Evolutionary conservation across 1,284 basidiomycete genomes (phyloP).

Genomic region (Inonotus obliquus): DNA sequence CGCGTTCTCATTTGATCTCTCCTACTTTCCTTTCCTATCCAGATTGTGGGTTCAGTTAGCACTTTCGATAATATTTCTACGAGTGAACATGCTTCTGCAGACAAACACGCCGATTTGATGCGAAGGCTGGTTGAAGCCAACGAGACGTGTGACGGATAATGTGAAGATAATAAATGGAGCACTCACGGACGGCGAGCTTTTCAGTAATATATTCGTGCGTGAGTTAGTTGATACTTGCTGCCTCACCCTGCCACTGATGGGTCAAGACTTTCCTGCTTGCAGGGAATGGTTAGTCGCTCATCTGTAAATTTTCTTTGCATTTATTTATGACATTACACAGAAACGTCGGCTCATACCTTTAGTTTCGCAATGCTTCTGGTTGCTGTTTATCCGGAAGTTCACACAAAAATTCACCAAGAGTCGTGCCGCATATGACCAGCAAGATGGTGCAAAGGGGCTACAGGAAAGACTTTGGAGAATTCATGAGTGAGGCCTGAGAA

Average conservation of each 20-base stretch:
- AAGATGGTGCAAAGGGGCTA: neutral
- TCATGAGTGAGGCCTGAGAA: conserved; percentile 19
- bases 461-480: conserved; percentile 25
- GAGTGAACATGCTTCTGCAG: too few species aligned
- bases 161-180: neutral
- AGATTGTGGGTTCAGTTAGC: too few species aligned
- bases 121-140: conserved; percentile 9
- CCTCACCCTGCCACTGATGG: too few species aligned
- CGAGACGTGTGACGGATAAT: neutral
- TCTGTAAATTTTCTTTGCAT: neutral
- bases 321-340: conserved; percentile 7
- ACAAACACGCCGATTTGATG: neutral
- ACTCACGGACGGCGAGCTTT: conserved; percentile 13
- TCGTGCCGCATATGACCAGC: conserved; percentile 24
- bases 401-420: conserved; percentile 31
- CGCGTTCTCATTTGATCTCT: too few species aligned
- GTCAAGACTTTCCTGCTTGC: conserved; percentile 8
- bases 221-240: neutral
- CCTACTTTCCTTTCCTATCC: too few species aligned
- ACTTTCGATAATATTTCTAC: too few species aligned
- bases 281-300: conserved; percentile 1
- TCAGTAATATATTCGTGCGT: conserved; percentile 17
- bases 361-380: conserved; percentile 31
- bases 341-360: conserved; percentile 33
- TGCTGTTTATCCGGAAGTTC: conserved; percentile 31